These are phyloP conservation scores for Aspergillus sp. DNA, from an alignment of 2,329 filamentous ascomycete genomes.

Conservation along the genomic window DNA sequence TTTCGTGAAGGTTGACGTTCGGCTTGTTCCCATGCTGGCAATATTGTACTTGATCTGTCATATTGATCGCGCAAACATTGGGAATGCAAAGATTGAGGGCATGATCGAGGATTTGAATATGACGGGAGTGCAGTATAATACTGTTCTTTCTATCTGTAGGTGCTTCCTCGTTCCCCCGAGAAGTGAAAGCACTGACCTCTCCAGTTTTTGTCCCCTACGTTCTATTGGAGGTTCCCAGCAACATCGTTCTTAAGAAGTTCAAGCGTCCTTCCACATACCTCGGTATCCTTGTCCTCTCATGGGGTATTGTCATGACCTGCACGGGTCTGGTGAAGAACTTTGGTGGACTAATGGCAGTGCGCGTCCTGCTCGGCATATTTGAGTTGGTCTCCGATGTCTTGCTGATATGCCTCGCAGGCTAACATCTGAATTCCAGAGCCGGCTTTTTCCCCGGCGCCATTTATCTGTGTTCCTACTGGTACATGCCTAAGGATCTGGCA, in stretches of 20 bases:
- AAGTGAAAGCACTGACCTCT: neutral
- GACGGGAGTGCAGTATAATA: conserved; percentile 23
- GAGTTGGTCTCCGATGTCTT: conserved; percentile 17
- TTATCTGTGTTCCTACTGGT: conserved; percentile 23
- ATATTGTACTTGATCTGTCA: conserved; percentile 23
- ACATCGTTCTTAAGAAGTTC: conserved; percentile 20
- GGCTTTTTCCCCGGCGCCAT: conserved; percentile 23
- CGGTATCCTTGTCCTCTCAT: conserved; percentile 30
- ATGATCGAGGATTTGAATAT: conserved; percentile 18
- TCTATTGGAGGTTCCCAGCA: conserved; percentile 16
- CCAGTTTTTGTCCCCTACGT: conserved; percentile 5
- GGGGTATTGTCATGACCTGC: conserved; percentile 50
- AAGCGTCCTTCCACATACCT: conserved; percentile 26
- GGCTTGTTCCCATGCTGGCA: conserved; percentile 18
- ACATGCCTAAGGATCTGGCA: conserved; percentile 41
- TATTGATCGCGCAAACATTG: conserved; percentile 28
- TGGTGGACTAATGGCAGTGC: conserved; percentile 44
- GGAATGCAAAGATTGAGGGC: conserved; percentile 28
- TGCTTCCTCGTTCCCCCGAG: neutral
- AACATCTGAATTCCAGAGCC: conserved; percentile 1
- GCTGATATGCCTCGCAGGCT: too few relatives aligned
- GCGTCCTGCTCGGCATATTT: conserved; percentile 46
- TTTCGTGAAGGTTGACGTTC: conserved; percentile 3
- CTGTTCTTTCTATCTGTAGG: conserved; percentile 10
- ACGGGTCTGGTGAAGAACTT: conserved; percentile 49